Evolutionary conservation across 2,329 filamentous ascomycete species (phyloP), one percentile per base, ranked within the genome.

Genomic region (Penicillium digitatum): DNA sequence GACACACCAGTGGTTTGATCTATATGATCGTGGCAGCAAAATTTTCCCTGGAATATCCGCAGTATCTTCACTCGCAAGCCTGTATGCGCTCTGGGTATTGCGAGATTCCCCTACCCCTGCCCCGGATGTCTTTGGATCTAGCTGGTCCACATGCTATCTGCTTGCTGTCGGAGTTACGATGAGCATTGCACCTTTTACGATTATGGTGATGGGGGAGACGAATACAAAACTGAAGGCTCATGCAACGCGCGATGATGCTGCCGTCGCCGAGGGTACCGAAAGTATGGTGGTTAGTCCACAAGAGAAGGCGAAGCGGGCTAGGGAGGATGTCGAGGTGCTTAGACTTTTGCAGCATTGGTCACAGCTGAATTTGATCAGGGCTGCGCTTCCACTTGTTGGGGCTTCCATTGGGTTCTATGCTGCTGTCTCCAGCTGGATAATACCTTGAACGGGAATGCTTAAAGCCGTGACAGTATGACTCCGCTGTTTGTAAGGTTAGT

Each of bases 11-110:
- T 72, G 67, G 66, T 52, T 63, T 26, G 51, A 65, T 40, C 47
- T 63, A 31, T 72, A 69, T 56, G 48, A 83, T 57, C 74, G 84
- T 1, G 83, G 83, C 14, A 77, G 80, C 10, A 79, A 76, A 3
- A 78, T 84, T 16, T 73, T 75, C 2, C 74, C 82, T 3, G 78
- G 83, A 56, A 71, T 84, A 46, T 69, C 68, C 4, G 77, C 79
- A 7, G 78, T 78, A 0, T 82, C 84, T 37, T 54, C 80, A 10
- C 80, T 82, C 0, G 78, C 81, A 0, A 77, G 85, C 54, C 62
- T 64, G 34, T 77, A 75, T 50, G 68, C 73, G 3, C 62, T 66
- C n/a, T 70, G 69, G 57, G 52, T 44, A 24, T 40, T 64, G 31
- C 55, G 49, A 5, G 42, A 57, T 24, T 31, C 37, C 18, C 52